Conservation (phyloP, 192 early-diverging fungal species). For the Dispira simplex region DNA sequence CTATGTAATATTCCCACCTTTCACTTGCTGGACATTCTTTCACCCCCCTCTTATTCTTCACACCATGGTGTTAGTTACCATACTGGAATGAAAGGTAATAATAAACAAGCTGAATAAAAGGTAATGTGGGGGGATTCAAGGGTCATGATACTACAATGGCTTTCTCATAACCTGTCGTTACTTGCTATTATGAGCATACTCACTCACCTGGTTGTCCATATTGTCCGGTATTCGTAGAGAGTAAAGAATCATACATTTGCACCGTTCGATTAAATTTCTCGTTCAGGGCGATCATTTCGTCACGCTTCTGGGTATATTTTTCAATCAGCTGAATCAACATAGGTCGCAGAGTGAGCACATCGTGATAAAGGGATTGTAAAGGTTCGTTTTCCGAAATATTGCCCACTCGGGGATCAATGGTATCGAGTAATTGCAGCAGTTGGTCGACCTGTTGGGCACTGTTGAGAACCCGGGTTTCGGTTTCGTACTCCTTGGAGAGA, state of each 20-base stretch:
- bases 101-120: too few species aligned
- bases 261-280: constrained; percentile 57
- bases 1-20: too few species aligned
- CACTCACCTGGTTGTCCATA: too few species aligned
- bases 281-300: constrained; percentile 54
- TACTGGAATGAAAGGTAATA: too few species aligned
- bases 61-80: too few species aligned
- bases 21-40: too few species aligned
- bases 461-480: constrained; percentile 49
- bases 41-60: too few species aligned
- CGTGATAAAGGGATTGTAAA: constrained; percentile 67
- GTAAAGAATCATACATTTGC: constrained; percentile 42
- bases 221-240: neutral
- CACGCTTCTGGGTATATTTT: constrained; percentile 68
- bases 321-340: constrained; percentile 78
- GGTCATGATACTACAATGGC: too few species aligned
- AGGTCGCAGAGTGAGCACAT: constrained; percentile 65
- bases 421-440: constrained; percentile 55
- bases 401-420: constrained; percentile 63
- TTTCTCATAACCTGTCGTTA: too few species aligned
- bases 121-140: too few species aligned
- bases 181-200: too few species aligned
- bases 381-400: constrained; percentile 80
- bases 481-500: constrained; percentile 34
- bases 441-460: constrained; percentile 61